Percentiles rank a stretch among this genome's conserved stretches.
phyloP scores from a whole-genome alignment of 495 filamentous ascomycete genomes.

The Cudoniella acicularis region DNA sequence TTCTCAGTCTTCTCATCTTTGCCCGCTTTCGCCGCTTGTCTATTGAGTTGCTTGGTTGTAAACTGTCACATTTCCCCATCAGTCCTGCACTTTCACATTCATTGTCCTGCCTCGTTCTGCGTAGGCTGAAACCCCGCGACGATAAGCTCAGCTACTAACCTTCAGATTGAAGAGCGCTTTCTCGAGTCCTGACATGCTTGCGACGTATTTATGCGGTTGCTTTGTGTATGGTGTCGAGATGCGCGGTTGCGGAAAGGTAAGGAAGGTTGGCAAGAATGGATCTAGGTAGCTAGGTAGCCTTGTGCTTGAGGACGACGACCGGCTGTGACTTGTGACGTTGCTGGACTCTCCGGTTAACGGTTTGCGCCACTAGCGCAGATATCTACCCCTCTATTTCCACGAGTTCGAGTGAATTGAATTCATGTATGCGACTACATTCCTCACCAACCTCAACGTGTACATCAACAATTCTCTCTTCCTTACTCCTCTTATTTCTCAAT shows the following conservation, averaged over 20 bases:
- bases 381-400: background rate
- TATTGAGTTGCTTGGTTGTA: conserved; percentile 77
- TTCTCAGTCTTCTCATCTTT: conserved; percentile 81
- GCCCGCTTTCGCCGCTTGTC: conserved; percentile 74
- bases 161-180: conserved; percentile 65
- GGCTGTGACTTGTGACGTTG: conserved; percentile 3
- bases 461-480: background rate
- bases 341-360: background rate
- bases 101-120: background rate
- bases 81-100: background rate
- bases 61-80: conserved; percentile 45
- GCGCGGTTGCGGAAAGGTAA: background rate
- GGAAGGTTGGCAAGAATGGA: too few relatives aligned
- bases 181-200: conserved; percentile 56
- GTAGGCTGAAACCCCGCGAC: conserved; percentile 1
- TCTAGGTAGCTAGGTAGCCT: background rate
- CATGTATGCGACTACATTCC: background rate
- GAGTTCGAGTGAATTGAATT: too few relatives aligned
- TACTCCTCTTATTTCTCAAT: background rate
- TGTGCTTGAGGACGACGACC: background rate
- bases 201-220: background rate
- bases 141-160: conserved; percentile 29
- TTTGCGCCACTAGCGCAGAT: background rate
- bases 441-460: too few relatives aligned
- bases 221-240: background rate